Conservation (phyloP, 2,329 filamentous ascomycete genomes). For the Pyricularia grisea region DNA sequence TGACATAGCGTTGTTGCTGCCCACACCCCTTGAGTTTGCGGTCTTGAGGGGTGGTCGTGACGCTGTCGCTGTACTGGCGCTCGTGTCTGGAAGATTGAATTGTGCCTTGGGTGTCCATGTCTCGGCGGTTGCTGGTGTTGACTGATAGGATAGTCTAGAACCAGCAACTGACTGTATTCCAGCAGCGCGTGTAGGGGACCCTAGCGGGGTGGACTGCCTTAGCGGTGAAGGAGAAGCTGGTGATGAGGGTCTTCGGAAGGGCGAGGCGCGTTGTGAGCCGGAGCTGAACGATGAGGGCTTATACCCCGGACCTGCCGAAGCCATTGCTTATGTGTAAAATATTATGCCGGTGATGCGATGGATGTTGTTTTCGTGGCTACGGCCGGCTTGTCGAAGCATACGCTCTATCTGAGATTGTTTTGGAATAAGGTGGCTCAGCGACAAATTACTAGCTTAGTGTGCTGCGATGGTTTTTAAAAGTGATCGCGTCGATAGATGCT, state of each 20-base stretch:
- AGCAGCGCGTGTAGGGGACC: conserved; percentile 48
- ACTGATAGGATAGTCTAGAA: conserved; percentile 28
- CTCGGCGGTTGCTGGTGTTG: conserved; percentile 27
- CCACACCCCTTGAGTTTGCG: conserved; percentile 24
- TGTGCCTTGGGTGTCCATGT: conserved; percentile 14
- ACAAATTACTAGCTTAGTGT: neutral
- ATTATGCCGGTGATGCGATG: neutral
- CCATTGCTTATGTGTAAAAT: neutral
- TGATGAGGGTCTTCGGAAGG: conserved; percentile 53
- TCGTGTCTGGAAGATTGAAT: neutral
- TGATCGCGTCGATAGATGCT: neutral
- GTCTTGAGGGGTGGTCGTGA: neutral
- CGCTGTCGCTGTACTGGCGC: neutral
- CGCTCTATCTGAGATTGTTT: neutral
- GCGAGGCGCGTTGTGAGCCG: conserved; percentile 58
- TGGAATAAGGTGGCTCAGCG: neutral
- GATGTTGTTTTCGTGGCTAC: neutral
- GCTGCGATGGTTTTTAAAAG: neutral
- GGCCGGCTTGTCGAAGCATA: neutral
- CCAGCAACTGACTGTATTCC: conserved; percentile 31
- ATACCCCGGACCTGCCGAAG: conserved; percentile 33
- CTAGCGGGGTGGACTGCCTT: conserved; percentile 49
- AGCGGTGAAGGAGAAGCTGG: conserved; percentile 57
- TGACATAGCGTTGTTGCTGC: conserved; percentile 48
- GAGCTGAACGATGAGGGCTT: conserved; percentile 66